A percentile compares a stretch with the other conserved stretches of the same genome.
Conservation (phyloP, 1,284 basidiomycete genomes). For the Cerioporus squamosus region DNA sequence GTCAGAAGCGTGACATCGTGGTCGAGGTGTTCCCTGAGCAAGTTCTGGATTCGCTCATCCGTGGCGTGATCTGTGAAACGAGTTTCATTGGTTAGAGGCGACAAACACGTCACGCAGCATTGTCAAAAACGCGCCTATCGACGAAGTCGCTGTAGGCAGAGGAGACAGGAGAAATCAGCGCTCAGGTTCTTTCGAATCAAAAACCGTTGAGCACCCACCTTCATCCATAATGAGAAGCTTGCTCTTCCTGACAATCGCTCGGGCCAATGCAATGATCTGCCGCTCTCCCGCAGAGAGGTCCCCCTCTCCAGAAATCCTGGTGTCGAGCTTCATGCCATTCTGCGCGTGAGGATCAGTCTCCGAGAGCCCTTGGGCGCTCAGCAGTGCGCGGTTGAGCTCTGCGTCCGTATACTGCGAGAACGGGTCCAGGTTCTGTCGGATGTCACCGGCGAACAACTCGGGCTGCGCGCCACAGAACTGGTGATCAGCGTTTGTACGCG, state of each 20-base stretch:
- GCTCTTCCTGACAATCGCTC: constrained; percentile 60
- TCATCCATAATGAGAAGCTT: constrained; percentile 66
- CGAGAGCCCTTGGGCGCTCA: constrained; percentile 53
- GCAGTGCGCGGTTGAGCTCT: constrained; percentile 54
- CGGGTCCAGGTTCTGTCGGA: constrained; percentile 68
- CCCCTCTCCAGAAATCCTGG: constrained; percentile 56
- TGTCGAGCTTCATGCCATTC: constrained; percentile 50
- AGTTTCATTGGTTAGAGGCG: too few relatives aligned
- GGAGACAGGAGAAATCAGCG: neutral
- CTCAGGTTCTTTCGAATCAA: neutral
- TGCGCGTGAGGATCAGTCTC: neutral
- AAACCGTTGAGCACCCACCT: constrained; percentile 37
- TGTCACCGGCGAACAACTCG: constrained; percentile 61
- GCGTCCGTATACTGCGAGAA: constrained; percentile 77
- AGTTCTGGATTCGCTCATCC: constrained; percentile 58
- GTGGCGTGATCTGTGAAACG: constrained; percentile 55
- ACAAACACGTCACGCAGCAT: too few relatives aligned
- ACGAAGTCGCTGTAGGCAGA: neutral
- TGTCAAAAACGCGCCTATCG: neutral
- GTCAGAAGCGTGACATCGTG: constrained; percentile 62
- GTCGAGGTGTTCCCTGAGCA: constrained; percentile 55
- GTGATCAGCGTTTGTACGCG: constrained; percentile 34
- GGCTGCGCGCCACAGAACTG: constrained; percentile 47
- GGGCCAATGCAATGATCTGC: constrained; percentile 63
- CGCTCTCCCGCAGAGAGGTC: constrained; percentile 77